Conservation (phyloP, 768 basidiomycete species). For the Mycena haematopus region DNA sequence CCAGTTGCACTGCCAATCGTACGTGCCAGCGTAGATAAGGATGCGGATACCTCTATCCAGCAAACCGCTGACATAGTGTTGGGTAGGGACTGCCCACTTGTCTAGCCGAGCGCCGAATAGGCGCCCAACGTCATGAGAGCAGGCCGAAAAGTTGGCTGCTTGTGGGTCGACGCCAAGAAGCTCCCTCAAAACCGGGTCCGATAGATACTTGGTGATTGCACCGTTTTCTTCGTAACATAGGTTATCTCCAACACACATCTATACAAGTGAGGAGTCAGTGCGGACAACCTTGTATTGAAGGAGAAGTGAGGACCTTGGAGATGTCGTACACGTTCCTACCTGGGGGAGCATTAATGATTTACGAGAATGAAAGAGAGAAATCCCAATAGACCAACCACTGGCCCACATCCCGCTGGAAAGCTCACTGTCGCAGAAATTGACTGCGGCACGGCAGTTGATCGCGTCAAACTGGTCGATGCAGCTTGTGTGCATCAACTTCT, state of each 20-base stretch:
- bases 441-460: conserved; percentile 68
- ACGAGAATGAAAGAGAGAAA: background rate
- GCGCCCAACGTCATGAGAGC: conserved; percentile 55
- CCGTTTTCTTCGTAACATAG: conserved; percentile 45
- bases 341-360: conserved; percentile 19
- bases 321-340: conserved; percentile 74
- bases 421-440: conserved; percentile 62
- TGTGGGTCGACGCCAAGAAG: conserved; percentile 68
- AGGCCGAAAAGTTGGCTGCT: conserved; percentile 60
- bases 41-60: conserved; percentile 79
- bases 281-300: conserved; percentile 63
- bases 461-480: conserved; percentile 72
- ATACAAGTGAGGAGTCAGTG: background rate
- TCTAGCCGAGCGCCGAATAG: conserved; percentile 66
- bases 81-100: conserved; percentile 61
- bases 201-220: conserved; percentile 64
- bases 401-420: conserved; percentile 51
- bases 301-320: conserved; percentile 60
- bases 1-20: conserved; percentile 85
- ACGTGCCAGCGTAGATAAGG: conserved; percentile 77
- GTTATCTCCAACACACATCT: conserved; percentile 48
- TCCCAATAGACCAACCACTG: conserved; percentile 41
- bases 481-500: conserved; percentile 55
- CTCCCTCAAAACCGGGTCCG: conserved; percentile 57
- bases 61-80: conserved; percentile 70